Percentiles rank a stretch among this genome's conserved stretches.
Conservation (phyloP, 2,329 filamentous ascomycete genomes). For the Aspergillus fijiensis region DNA sequence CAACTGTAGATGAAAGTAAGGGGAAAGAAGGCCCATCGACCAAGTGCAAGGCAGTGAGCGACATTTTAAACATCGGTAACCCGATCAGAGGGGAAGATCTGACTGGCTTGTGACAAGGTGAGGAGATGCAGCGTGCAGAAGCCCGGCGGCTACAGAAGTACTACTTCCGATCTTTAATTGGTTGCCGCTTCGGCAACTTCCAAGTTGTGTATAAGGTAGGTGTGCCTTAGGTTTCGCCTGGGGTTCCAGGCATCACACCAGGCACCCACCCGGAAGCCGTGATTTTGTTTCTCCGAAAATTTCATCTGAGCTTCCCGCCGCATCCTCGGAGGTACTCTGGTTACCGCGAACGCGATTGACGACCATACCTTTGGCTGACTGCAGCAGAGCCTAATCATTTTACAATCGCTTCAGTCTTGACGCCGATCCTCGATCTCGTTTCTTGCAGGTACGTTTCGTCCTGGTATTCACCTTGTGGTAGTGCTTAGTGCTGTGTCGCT, state of each 20-base stretch:
- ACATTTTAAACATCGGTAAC: conserved; percentile 7
- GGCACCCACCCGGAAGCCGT: conserved; percentile 9
- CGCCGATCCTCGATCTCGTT: background rate
- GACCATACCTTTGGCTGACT: background rate
- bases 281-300: conserved; percentile 39
- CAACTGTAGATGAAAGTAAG: conserved; percentile 1
- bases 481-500: background rate
- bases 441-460: background rate
- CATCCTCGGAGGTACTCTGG: conserved; percentile 12
- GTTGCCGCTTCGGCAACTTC: conserved; percentile 5
- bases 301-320: conserved; percentile 27
- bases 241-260: conserved; percentile 4
- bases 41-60: conserved; percentile 6
- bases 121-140: conserved; percentile 19
- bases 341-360: background rate
- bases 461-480: background rate
- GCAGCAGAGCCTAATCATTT: background rate
- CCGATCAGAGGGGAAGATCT: conserved; percentile 11
- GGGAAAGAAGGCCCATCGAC: background rate
- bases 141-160: conserved; percentile 23
- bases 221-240: background rate
- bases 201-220: too few species aligned
- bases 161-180: conserved; percentile 17
- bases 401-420: background rate
- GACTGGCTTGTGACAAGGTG: conserved; percentile 12